Evolutionary conservation across 2,329 filamentous ascomycete genomes (phyloP).

Genomic region (Arthrobotrys entomopaga): DNA sequence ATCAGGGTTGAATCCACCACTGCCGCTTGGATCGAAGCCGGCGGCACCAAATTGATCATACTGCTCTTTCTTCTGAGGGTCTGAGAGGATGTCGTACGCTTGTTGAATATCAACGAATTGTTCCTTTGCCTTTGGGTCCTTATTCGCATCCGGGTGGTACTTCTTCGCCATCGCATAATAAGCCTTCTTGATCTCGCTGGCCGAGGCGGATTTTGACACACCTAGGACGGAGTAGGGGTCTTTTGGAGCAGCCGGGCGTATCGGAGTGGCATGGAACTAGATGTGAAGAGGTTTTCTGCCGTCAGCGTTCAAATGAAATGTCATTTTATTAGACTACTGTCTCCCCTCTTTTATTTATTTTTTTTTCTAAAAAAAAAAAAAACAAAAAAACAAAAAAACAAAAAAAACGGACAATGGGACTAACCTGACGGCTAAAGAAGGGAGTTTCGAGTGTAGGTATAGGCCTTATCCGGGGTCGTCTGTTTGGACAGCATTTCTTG

Average conservation of each 20-base stretch:
- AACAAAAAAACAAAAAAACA: no score
- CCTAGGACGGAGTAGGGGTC: constrained; percentile 91
- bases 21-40: constrained; percentile 78
- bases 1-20: constrained; percentile 67
- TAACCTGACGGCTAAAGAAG: constrained; percentile 57
- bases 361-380: no score
- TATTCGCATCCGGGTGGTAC: constrained; percentile 97
- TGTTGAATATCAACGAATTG: constrained; percentile 92
- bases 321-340: no score
- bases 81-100: constrained; percentile 92
- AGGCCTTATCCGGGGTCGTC: constrained; percentile 4
- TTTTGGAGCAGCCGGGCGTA: constrained; percentile 66
- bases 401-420: not conserved
- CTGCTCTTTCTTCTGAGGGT: constrained; percentile 90
- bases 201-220: constrained; percentile 80
- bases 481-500: constrained; percentile 4
- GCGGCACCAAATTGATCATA: constrained; percentile 90
- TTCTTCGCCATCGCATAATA: constrained; percentile 99
- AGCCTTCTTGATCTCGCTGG: constrained; percentile 94
- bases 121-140: constrained; percentile 91
- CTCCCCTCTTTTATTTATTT: no score
- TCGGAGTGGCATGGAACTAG: constrained; percentile 71
- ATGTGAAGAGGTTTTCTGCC: no score
- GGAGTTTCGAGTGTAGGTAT: not conserved
- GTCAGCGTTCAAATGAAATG: no score